Percentiles rank a stretch among this genome's conserved stretches.
Evolutionary conservation across 1,284 basidiomycete species (phyloP).

Genomic region (Sporisorium graminicola): DNA sequence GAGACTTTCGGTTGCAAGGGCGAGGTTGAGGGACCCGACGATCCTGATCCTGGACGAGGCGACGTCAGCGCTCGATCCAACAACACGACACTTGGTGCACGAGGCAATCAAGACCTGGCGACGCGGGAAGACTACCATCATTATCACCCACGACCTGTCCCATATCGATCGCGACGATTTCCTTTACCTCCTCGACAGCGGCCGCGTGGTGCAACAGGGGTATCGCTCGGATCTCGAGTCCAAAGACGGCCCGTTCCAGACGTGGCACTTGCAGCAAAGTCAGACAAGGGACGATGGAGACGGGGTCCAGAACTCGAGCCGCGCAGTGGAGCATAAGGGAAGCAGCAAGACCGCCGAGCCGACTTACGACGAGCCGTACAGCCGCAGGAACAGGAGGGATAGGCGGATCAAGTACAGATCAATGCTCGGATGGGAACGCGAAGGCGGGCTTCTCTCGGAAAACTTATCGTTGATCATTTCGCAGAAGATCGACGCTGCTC

Average conservation of each 20-base stretch:
- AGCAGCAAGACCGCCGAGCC: background rate
- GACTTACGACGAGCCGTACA: conserved; percentile 71
- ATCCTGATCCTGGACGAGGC: conserved; percentile 96
- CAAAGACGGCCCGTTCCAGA: conserved; percentile 22
- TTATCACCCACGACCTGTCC: conserved; percentile 94
- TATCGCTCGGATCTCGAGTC: conserved; percentile 81
- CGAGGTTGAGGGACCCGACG: conserved; percentile 85
- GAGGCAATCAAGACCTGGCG: conserved; percentile 88
- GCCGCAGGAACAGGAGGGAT: conserved; percentile 49
- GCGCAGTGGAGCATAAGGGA: conserved; percentile 68
- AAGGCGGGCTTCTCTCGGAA: conserved; percentile 24
- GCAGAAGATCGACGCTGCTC: conserved; percentile 25
- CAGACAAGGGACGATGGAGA: background rate
- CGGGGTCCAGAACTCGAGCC: background rate
- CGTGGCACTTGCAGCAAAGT: conserved; percentile 21
- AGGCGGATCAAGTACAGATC: conserved; percentile 30
- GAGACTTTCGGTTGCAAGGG: conserved; percentile 89
- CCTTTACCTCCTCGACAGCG: conserved; percentile 89
- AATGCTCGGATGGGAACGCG: conserved; percentile 37
- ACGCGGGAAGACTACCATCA: conserved; percentile 86
- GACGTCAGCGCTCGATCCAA: conserved; percentile 92
- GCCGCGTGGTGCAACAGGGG: conserved; percentile 87
- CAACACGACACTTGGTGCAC: conserved; percentile 87
- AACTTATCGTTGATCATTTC: conserved; percentile 44
- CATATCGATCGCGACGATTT: conserved; percentile 85